Conservation (phyloP, 208 protist genomes). For the Herpetomonas samuelpessoai region DNA sequence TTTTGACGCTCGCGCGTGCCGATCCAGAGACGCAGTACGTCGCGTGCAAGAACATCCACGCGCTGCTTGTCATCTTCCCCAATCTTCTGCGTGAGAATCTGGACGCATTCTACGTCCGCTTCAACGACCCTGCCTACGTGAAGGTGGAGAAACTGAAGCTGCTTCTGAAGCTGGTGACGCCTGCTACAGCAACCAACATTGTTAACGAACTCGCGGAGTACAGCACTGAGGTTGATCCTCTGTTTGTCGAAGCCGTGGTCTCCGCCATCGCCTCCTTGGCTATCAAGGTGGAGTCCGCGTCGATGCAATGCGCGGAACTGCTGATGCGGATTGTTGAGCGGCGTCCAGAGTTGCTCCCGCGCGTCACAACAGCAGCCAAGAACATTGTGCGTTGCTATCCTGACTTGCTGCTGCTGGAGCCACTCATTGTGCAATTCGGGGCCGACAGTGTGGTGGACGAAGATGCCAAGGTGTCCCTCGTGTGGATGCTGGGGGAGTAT, state of each 20-base stretch:
- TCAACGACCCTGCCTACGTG: conserved; percentile 99
- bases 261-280: conserved; percentile 96
- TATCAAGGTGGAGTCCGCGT: conserved; percentile 97
- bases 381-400: conserved; percentile 86
- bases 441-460: conserved; percentile 94
- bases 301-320: conserved; percentile 91
- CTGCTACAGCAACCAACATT: conserved; percentile 89
- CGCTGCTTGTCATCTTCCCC: conserved; percentile 97
- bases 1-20: conserved; percentile 79
- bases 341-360: conserved; percentile 58
- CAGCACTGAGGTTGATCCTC: conserved; percentile 96
- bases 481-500: conserved; percentile 99
- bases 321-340: conserved; percentile 62
- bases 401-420: conserved; percentile 65
- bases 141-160: conserved; percentile 99
- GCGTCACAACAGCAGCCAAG: conserved; percentile 78
- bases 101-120: conserved; percentile 99
- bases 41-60: conserved; percentile 98
- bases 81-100: conserved; percentile 88
- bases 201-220: conserved; percentile 98
- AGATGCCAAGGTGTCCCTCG: conserved; percentile 97
- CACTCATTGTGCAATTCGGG: conserved; percentile 62
- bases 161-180: conserved; percentile 96
- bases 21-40: conserved; percentile 98
- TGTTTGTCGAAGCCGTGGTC: conserved; percentile 98